These are phyloP conservation scores for Volvox reticuliferus DNA, from an alignment of 139 green algal genomes.

Conservation along the genomic window DNA sequence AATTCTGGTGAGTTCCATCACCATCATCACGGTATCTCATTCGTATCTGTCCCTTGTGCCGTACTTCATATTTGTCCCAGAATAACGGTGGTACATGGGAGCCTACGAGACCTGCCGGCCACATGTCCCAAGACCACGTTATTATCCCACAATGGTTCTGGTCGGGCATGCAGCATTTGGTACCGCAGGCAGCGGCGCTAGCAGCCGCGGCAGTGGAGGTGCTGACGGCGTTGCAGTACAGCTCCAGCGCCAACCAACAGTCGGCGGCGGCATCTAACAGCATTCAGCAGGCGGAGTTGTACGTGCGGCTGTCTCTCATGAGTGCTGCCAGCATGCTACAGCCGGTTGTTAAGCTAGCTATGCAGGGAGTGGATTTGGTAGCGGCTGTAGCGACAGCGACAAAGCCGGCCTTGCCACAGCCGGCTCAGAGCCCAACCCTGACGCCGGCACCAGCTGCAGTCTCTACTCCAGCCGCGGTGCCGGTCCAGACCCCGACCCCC, in stretches of 20 bases:
- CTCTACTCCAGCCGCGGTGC: background rate
- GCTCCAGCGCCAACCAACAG: background rate
- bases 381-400: slow-evolving; percentile 24
- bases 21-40: too few species aligned
- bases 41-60: too few species aligned
- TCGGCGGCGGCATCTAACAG: too few species aligned
- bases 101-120: background rate
- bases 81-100: slow-evolving; percentile 47
- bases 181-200: slow-evolving; percentile 15
- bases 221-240: slow-evolving; percentile 13
- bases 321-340: slow-evolving; percentile 14
- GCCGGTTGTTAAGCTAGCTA: slow-evolving; percentile 21
- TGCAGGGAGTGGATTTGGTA: slow-evolving; percentile 13
- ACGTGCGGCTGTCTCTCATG: slow-evolving; percentile 35
- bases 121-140: slow-evolving; percentile 28
- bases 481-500: background rate
- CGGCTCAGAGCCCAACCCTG: background rate
- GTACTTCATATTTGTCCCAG: background rate
- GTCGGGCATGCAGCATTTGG: slow-evolving; percentile 28
- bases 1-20: too few species aligned
- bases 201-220: background rate
- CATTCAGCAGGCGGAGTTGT: slow-evolving; percentile 32
- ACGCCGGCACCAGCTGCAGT: background rate
- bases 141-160: slow-evolving; percentile 42
- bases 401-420: slow-evolving; percentile 20